Base-by-base conservation (phyloP, 2,329 filamentous ascomycete species). In the Hypocrella siamensis region DNA sequence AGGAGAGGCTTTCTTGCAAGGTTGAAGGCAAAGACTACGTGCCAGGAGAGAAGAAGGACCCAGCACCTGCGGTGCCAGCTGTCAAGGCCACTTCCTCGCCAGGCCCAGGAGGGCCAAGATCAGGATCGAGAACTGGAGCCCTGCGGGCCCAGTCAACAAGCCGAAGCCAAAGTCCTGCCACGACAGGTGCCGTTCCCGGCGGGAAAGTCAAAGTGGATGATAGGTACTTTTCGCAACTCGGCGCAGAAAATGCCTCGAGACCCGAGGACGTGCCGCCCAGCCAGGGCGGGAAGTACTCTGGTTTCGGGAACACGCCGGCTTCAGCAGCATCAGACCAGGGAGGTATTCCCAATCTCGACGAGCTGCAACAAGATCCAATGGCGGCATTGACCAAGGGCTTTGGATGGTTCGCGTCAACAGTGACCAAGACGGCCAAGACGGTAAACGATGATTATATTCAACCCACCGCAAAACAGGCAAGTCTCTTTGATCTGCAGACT, bases 401-500 rank as follows among this genome's bases (percentile, higher is more conserved):
- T 46, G 88, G 88, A 7, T 96, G 90, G 85, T 84, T 96, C 48
- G 72, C 84, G 14, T 79, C 74, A 21, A 85, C 83, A 10, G 84
- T 96, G 26, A 76, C 75, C 17, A 93, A 90, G 65, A 81, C 82
- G 41, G 90, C 86, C 24, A 92, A 93, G 63, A 82, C 74, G 12
- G 79, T 94, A 17, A 93, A 94, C 52, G 79, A 90, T 42, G 74
- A 79, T 21, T 94, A 84, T 58, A 83, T 98, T 33, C 85, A 93
- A 57, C 90, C 90, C 8, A 90, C 85, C 18, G 84, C 90, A 49
- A 46, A 42, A 33, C 44, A 43, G 28, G 65, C 45, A 38, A 19
- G 35, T 25, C 12, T 17, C 14, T 28, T 5, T 22, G 11, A 2
- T 11, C 28, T 16, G 29, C 8, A 15, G 9, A 14, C 10, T 12